Base-by-base conservation (phyloP, 352 stramenopile genomes). In the Phytophthora fragariae region DNA sequence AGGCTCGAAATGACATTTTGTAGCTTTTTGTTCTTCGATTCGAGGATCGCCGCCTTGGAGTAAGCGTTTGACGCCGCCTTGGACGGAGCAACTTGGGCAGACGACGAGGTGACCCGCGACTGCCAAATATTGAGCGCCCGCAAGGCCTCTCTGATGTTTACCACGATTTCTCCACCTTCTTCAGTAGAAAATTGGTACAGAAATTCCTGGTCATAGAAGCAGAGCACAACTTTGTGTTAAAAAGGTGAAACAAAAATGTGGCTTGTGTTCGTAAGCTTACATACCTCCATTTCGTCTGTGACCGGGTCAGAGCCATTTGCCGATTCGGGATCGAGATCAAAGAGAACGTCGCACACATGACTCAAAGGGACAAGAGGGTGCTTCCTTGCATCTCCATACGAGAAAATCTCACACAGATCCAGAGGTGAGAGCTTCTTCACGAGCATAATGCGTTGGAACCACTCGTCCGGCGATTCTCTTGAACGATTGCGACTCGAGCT, bases 81-180 rank as follows among this genome's bases (percentile, higher is more conserved):
- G 1, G 58, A 54, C 2, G 65, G 59, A 17, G 15, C 44, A 3
- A 33, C 21, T 31, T 35, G n/a, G 9, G 54, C 33, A 11, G 46
- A 44, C 17, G 59, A 33, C n/a, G 58, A 64, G 53, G 54, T 55
- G 3, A 55, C 33, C 21, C 68, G 57, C 27, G 62, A 73, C 3
- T 83, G 65, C 85, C 85, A 91, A 24, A 92, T 89, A 66, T 90
- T 70, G 5, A 92, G 79, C 33, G 85, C 73, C 44, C 83, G 61
- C 29, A 92, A 55, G 15, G 79, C 82, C n/a, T 86, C 80, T 41
- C 84, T 80, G 27, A 92, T 80, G 46, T 89, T 79, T 3, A 92
- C 74, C 14, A 85, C 55, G 24, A 90, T 83, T 63, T 85, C 62
- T 17, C 75, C 78, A 6, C 62, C 41, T 27, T 76, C 37, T 50